phyloP scores from a whole-genome alignment of 2,329 filamentous ascomycete species.

The Tetracladium maxilliforme region DNA sequence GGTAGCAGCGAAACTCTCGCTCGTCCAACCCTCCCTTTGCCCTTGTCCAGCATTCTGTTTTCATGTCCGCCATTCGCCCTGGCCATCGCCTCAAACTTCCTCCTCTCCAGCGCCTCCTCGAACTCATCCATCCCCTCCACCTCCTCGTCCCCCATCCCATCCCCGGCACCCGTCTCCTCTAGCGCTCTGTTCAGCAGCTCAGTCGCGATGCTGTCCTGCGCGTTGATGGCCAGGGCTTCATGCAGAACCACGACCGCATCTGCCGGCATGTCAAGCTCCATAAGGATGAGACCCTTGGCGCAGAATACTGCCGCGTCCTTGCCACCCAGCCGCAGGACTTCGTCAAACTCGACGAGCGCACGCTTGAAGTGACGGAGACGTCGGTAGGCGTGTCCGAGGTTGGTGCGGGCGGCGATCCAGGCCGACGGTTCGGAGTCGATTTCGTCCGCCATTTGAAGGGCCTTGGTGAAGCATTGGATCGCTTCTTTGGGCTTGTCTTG shows the following conservation, averaged over 20 bases:
- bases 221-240: conserved; percentile 64
- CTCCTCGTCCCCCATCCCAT: conserved; percentile 10
- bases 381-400: conserved; percentile 78
- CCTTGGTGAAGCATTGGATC: conserved; percentile 61
- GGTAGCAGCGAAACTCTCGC: conserved; percentile 14
- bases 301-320: conserved; percentile 68
- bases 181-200: conserved; percentile 63
- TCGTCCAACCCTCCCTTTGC: conserved; percentile 27
- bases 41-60: conserved; percentile 18
- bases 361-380: conserved; percentile 54
- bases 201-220: conserved; percentile 69
- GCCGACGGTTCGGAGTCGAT: conserved; percentile 72
- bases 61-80: conserved; percentile 14
- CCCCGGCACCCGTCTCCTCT: conserved; percentile 37
- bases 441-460: conserved; percentile 63
- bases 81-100: conserved; percentile 29
- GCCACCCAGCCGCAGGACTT: conserved; percentile 69
- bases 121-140: conserved; percentile 35
- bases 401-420: conserved; percentile 73
- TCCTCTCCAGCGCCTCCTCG: conserved; percentile 33
- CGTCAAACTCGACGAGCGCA: conserved; percentile 70
- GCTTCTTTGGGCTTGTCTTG: conserved; percentile 67
- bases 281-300: conserved; percentile 69
- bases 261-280: conserved; percentile 60
- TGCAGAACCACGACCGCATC: conserved; percentile 75